phyloP scores from a whole-genome alignment of 2,329 filamentous ascomycete genomes.

The Fusarium sp. region DNA sequence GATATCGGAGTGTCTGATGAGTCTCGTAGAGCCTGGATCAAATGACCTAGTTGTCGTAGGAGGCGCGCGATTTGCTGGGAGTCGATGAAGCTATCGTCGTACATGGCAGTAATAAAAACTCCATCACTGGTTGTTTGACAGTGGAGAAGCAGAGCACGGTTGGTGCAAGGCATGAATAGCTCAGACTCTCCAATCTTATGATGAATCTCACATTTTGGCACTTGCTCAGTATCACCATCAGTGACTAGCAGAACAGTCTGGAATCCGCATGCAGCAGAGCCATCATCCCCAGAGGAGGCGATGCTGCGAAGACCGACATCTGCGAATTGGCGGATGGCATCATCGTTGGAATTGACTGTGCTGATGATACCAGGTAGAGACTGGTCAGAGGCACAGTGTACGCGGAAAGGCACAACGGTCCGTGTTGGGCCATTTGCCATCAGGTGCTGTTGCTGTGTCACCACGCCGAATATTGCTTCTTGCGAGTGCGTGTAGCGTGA shows the following conservation, averaged over 20 bases:
- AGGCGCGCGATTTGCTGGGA: background rate
- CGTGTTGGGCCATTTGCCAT: background rate
- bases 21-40: background rate
- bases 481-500: conserved; percentile 5
- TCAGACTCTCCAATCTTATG: background rate
- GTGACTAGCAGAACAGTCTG: conserved; percentile 11
- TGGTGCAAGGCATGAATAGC: background rate
- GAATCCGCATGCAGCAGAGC: conserved; percentile 10
- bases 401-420: background rate
- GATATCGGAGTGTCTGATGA: background rate
- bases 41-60: background rate
- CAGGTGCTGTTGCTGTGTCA: background rate
- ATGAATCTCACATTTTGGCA: background rate
- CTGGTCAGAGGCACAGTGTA: background rate
- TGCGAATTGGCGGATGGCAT: background rate
- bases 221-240: background rate
- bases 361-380: background rate
- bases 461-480: background rate
- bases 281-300: background rate
- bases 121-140: background rate
- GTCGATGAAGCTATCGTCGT: conserved; percentile 2
- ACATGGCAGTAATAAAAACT: background rate
- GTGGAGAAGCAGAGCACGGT: conserved; percentile 2
- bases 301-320: background rate
- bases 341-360: background rate